phyloP scores from a whole-genome alignment of 371 early-diverging fungal genomes.

The Gilbertella persicaria region DNA sequence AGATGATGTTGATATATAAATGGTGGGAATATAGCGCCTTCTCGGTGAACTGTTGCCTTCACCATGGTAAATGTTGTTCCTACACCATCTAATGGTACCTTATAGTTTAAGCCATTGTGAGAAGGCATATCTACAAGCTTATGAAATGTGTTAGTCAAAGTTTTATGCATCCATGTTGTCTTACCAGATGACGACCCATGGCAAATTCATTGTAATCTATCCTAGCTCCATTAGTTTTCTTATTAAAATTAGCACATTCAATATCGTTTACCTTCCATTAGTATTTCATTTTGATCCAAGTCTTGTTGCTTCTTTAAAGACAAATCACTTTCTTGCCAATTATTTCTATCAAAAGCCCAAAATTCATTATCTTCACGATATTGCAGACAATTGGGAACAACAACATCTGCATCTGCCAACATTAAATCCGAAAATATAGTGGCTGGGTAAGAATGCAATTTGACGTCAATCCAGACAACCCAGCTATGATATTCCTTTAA shows the following conservation, averaged over 20 bases:
- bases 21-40: slow-evolving; percentile 64
- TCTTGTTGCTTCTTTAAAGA: slow-evolving; percentile 50
- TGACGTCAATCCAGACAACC: slow-evolving; percentile 61
- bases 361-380: slow-evolving; percentile 34
- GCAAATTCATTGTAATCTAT: slow-evolving; percentile 17
- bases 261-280: slow-evolving; percentile 36
- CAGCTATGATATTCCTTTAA: slow-evolving; percentile 46
- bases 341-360: slow-evolving; percentile 62
- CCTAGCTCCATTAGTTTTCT: background rate
- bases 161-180: background rate
- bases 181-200: slow-evolving; percentile 23
- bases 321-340: slow-evolving; percentile 64
- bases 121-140: slow-evolving; percentile 54
- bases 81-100: slow-evolving; percentile 64
- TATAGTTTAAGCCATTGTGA: slow-evolving; percentile 11
- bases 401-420: slow-evolving; percentile 49
- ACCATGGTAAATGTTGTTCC: slow-evolving; percentile 62
- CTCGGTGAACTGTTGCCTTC: slow-evolving; percentile 65
- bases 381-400: slow-evolving; percentile 58
- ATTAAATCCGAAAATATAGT: slow-evolving; percentile 57
- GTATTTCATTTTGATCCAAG: slow-evolving; percentile 35
- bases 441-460: slow-evolving; percentile 48
- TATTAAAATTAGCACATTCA: background rate
- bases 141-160: slow-evolving; percentile 9
- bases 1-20: slow-evolving; percentile 62